These are phyloP conservation scores for Claviceps arundinis DNA, from an alignment of 2,329 filamentous ascomycete species.

Conservation along the genomic window DNA sequence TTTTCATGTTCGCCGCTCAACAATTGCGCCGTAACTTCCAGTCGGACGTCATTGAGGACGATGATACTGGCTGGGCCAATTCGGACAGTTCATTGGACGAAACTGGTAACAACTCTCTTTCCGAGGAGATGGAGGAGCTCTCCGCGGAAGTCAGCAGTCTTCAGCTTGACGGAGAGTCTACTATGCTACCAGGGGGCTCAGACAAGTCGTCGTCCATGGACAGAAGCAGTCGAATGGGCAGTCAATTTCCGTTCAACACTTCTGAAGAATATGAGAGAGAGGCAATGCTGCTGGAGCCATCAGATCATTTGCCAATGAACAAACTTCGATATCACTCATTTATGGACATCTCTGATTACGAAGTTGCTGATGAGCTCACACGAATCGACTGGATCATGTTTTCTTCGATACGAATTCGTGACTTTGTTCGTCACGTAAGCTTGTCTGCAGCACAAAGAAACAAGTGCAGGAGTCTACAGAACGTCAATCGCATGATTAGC, in stretches of 20 bases:
- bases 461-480: slow-evolving; percentile 62
- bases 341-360: slow-evolving; percentile 74
- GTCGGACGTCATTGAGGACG: slow-evolving; percentile 61
- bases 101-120: slow-evolving; percentile 20
- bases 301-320: slow-evolving; percentile 54
- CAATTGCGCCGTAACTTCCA: slow-evolving; percentile 76
- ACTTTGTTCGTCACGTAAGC: slow-evolving; percentile 84
- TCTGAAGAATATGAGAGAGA: slow-evolving; percentile 73
- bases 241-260: slow-evolving; percentile 46
- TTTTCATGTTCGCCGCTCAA: slow-evolving; percentile 72
- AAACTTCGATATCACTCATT: slow-evolving; percentile 84
- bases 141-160: slow-evolving; percentile 32
- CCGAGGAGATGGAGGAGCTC: slow-evolving; percentile 26
- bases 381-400: slow-evolving; percentile 98
- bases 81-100: slow-evolving; percentile 45
- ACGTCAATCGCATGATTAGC: slow-evolving; percentile 87
- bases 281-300: slow-evolving; percentile 58
- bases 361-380: slow-evolving; percentile 82
- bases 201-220: slow-evolving; percentile 27
- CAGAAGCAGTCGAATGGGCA: slow-evolving; percentile 23
- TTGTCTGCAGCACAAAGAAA: slow-evolving; percentile 58
- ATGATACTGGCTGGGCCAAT: slow-evolving; percentile 87
- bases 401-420: slow-evolving; percentile 81
- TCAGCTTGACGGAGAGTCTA: slow-evolving; percentile 33
- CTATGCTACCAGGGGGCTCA: slow-evolving; percentile 34